Evolutionary conservation across 2,329 filamentous ascomycete species (phyloP).

Genomic region (Zymoseptoria passerinii): DNA sequence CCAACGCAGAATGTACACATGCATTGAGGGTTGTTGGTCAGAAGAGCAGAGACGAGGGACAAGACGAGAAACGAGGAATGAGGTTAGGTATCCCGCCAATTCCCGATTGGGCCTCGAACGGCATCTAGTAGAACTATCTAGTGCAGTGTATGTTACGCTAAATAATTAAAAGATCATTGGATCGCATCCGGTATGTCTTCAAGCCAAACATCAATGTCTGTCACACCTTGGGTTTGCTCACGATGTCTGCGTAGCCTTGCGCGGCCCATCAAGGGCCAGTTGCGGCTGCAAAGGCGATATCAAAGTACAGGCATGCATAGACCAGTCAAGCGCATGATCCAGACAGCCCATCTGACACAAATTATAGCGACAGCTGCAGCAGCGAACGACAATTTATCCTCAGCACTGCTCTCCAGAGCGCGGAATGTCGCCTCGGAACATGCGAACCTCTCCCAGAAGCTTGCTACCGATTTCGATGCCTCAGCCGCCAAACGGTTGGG

Average conservation of each 20-base stretch:
- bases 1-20: no score
- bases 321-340: not conserved
- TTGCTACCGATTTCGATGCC: constrained; percentile 49
- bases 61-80: not conserved
- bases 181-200: not conserved
- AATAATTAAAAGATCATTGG: not conserved
- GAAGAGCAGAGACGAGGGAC: not conserved
- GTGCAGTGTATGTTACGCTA: not conserved
- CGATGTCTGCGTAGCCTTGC: constrained; percentile 8
- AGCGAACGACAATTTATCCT: constrained; percentile 37
- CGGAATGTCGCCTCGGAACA: constrained; percentile 49
- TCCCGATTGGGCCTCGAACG: no score
- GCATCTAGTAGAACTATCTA: no score
- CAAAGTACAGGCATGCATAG: constrained; percentile 13
- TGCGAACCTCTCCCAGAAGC: constrained; percentile 42
- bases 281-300: constrained; percentile 7
- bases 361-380: constrained; percentile 3
- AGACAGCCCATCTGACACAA: not conserved
- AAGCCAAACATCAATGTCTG: constrained; percentile 4
- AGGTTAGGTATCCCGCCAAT: no score
- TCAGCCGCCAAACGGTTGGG: constrained; percentile 50
- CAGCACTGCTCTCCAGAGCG: constrained; percentile 48
- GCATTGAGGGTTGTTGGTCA: no score
- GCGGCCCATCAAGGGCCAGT: constrained; percentile 1
- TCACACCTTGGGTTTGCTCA: constrained; percentile 8